These are phyloP conservation scores for Coemansia sp. DNA, from an alignment of 192 early-diverging fungal species.

Conservation along the genomic window DNA sequence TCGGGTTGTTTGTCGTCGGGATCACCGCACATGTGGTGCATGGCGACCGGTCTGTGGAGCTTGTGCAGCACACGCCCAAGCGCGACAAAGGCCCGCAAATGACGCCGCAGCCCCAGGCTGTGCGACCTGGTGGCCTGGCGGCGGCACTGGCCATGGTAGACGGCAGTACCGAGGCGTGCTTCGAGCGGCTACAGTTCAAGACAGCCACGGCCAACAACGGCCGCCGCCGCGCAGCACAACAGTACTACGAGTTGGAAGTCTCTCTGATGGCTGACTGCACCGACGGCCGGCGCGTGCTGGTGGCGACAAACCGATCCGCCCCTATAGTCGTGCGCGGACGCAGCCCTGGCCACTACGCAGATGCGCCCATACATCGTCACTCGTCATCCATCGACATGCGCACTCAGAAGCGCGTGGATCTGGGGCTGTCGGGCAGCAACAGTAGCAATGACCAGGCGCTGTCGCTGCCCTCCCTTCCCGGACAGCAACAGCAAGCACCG, in stretches of 20 bases:
- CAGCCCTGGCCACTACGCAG: conserved; percentile 88
- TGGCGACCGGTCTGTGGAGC: conserved; percentile 69
- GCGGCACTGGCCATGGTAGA: conserved; percentile 6
- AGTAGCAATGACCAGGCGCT: no score
- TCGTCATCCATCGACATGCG: not conserved
- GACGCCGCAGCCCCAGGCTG: conserved; percentile 54
- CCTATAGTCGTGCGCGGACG: conserved; percentile 89
- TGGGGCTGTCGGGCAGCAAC: no score
- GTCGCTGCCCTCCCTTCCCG: no score
- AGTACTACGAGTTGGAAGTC: conserved; percentile 83
- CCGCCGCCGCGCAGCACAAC: conserved; percentile 87
- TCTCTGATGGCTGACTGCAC: conserved; percentile 72
- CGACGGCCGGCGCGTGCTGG: conserved; percentile 48
- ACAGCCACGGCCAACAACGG: conserved; percentile 94
- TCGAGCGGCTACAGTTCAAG: conserved; percentile 96
- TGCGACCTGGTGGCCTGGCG: conserved; percentile 57
- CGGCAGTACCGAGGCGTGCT: conserved; percentile 59
- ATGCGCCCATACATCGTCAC: conserved; percentile 12
- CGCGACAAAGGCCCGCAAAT: conserved; percentile 91
- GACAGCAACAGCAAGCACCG: no score
- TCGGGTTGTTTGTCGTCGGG: conserved; percentile 67
- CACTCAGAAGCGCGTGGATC: not conserved
- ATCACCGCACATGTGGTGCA: conserved; percentile 69
- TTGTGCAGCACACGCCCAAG: conserved; percentile 85
- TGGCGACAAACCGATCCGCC: conserved; percentile 70